These are phyloP conservation scores for Lodderomyces parapsilosis DNA, from an alignment of 1,139 yeast species.

Conservation along the genomic window DNA sequence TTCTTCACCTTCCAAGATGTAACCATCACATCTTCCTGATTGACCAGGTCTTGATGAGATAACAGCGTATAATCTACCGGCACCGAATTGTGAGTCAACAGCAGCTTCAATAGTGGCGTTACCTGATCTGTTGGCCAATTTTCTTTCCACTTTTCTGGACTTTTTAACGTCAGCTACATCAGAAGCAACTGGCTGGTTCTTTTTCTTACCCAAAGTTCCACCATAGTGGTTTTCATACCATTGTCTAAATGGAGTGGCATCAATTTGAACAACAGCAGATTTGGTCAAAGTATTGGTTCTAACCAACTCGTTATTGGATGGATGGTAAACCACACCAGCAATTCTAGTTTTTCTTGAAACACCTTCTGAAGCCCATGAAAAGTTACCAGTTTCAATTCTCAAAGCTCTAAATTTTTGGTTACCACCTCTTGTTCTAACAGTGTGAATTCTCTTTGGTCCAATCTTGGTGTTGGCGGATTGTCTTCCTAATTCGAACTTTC, in stretches of 20 bases:
- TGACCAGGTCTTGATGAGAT: conserved; percentile 99
- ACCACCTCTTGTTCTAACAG: conserved; percentile 99
- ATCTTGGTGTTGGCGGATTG: conserved; percentile 99
- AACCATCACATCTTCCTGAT: conserved; percentile 99
- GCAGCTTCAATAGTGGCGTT: conserved; percentile 83
- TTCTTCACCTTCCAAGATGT: conserved; percentile 99
- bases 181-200: conserved; percentile 32
- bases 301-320: conserved; percentile 98
- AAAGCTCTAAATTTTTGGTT: conserved; percentile 99
- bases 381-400: conserved; percentile 99
- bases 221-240: conserved; percentile 99
- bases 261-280: conserved; percentile 98
- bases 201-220: conserved; percentile 85
- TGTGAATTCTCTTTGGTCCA: conserved; percentile 98
- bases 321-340: conserved; percentile 97
- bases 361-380: conserved; percentile 99
- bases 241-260: conserved; percentile 99
- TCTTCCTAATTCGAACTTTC: conserved; percentile 99
- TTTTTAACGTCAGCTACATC: conserved; percentile 58
- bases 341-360: conserved; percentile 98
- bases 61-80: conserved; percentile 98
- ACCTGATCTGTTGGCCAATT: conserved; percentile 88
- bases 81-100: conserved; percentile 93
- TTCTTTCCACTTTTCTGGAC: conserved; percentile 85
- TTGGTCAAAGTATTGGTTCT: conserved; percentile 99